Percentiles rank a stretch among this genome's conserved stretches.
Conservation (phyloP, 306 rosid genomes). For the Astragalus membranaceus region DNA sequence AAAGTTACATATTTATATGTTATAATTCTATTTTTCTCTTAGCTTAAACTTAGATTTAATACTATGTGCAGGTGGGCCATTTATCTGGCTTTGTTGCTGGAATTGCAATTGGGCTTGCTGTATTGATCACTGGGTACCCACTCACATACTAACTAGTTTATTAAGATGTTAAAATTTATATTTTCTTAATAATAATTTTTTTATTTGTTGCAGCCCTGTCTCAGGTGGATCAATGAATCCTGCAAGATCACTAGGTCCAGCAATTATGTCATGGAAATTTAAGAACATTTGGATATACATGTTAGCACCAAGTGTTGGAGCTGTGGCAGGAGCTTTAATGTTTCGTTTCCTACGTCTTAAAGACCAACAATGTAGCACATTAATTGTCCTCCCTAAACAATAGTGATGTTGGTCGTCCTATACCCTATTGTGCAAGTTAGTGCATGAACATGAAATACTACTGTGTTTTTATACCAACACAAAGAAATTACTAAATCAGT, state of each 20-base stretch:
- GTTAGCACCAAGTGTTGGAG: slow-evolving; percentile 65
- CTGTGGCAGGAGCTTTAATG: slow-evolving; percentile 39
- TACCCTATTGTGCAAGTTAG: slow-evolving; percentile 31
- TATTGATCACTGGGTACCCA: slow-evolving; percentile 72
- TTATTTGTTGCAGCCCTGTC: slow-evolving; percentile 46
- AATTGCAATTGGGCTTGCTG: slow-evolving; percentile 61
- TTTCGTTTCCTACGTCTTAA: slow-evolving; percentile 35
- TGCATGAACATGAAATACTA: neutral
- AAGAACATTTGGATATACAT: slow-evolving; percentile 62
- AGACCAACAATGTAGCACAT: slow-evolving; percentile 16
- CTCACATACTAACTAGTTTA: neutral
- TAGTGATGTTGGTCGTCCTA: slow-evolving; percentile 14
- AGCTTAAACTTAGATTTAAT: neutral
- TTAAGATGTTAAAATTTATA: too few relatives aligned
- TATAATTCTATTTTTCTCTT: neutral
- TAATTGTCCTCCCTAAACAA: slow-evolving; percentile 24
- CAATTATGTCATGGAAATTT: slow-evolving; percentile 65
- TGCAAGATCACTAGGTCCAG: slow-evolving; percentile 86
- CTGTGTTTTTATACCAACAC: slow-evolving; percentile 3
- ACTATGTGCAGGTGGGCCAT: slow-evolving; percentile 49
- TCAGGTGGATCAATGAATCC: slow-evolving; percentile 95
- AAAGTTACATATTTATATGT: neutral
- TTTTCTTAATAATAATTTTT: neutral
- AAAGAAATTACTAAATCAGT: slow-evolving; percentile 10
- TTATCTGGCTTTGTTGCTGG: slow-evolving; percentile 79